phyloP scores from a whole-genome alignment of 225 moss, liverwort and hornwort species.

The Sphagnum contortum region DNA sequence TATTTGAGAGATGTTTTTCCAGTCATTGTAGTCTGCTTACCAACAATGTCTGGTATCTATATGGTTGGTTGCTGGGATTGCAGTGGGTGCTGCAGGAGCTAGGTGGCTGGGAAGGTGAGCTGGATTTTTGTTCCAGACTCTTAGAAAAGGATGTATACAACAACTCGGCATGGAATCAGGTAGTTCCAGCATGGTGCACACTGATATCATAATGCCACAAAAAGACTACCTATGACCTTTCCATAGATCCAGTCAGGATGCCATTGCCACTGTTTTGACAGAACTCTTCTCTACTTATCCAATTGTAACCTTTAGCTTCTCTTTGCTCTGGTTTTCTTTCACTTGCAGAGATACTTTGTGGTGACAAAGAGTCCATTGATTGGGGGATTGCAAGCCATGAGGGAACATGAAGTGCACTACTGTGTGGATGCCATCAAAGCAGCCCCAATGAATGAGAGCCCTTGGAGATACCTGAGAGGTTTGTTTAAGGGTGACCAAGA shows the following conservation, averaged over 20 bases:
- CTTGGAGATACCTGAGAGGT: constrained; percentile 95
- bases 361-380: constrained; percentile 55
- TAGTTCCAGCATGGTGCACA: constrained; percentile 3
- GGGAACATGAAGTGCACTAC: constrained; percentile 62
- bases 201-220: background rate
- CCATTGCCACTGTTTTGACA: too few species aligned
- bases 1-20: too few species aligned
- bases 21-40: too few species aligned
- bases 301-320: background rate
- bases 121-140: constrained; percentile 67
- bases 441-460: constrained; percentile 72
- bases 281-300: too few species aligned
- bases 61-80: background rate
- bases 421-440: constrained; percentile 48
- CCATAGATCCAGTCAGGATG: too few species aligned
- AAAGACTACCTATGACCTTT: too few species aligned
- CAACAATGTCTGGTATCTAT: too few species aligned
- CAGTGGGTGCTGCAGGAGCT: constrained; percentile 83
- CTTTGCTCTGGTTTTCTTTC: background rate
- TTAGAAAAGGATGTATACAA: constrained; percentile 63
- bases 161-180: constrained; percentile 99
- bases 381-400: constrained; percentile 53
- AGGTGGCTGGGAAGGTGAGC: constrained; percentile 85
- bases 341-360: constrained; percentile 80
- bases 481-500: constrained; percentile 63